Base-by-base conservation (phyloP, 371 early-diverging fungal genomes). In the Syncephalis plumigaleata region DNA sequence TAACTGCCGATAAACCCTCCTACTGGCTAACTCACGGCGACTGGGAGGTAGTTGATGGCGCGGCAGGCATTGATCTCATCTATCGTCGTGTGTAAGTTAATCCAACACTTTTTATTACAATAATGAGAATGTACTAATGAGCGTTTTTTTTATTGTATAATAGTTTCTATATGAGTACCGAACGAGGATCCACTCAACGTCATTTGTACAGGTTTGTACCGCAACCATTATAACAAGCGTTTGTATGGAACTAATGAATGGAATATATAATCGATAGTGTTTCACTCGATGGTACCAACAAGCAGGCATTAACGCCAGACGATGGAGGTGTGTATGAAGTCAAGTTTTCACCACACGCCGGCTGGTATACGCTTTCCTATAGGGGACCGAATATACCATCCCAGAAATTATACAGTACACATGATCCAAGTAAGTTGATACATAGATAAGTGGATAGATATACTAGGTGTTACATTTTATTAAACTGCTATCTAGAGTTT, bases 321-420 rank as follows among this genome's bases (percentile, higher is more conserved):
- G 51, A 58, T 39, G 50, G 42, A 9, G 91, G 84, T 3, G 80
- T 72, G 47, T 94, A 87, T 57, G 50, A 55, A 9, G 81, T 75
- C 1, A 59, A 63, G 0, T 85, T 93, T 57, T 88, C 90, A 11
- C 73, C 84, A 0, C 68, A 75, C 13, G 73, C 71, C 38, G 68
- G 71, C 8, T 89, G 80, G 54, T 87, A 85, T 45, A 54, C 78
- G 18, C 63, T 91, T 7, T 55, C 64, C 15, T 90, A 93, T 56
- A 61, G 70, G 16, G 97, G 97, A 0, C 97, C 97, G 1, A 80
- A 77, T 40, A 67, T 92, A 2, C 95, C 95, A 1, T 86, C 75
- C 56, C 81, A 82, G 36, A 66, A 68, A 16, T 75, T 84, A 5
- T 73, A 68, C 48, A 77, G 69, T 50, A 62, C 68, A 13, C 56